Evolutionary conservation across 2,329 filamentous ascomycete genomes (phyloP), one percentile per base, ranked within the genome.

Genomic region (Teratosphaeria gauchensis): DNA sequence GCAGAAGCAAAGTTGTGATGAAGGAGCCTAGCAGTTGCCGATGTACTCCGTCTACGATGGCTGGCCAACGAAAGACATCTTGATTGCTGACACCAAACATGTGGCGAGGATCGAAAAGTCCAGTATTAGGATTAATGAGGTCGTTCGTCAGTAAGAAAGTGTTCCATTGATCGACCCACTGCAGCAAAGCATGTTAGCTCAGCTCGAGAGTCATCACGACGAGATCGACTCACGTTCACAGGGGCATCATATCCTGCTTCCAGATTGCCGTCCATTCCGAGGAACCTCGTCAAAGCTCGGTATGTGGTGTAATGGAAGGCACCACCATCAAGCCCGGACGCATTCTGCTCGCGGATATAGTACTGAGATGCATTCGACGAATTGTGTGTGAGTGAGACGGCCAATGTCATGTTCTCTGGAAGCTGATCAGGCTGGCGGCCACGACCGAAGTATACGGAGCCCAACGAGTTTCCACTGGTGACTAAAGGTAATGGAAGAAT

Each of bases 271-370:
- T 84, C 81, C 65, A 85, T 75, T 1, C 82, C 84, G 8, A 86
- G 72, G 60, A 85, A 84, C 19, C 83, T 75, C 53, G 81, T 83
- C 51, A 86, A 74, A n/a, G 78, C 80, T 55, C 84, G 80, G 65
- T 86, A 86, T 16, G 82, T 75, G 0, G 82, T 81, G 68, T 86
- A 86, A 66, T 85, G 83, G 64, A 86, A 86, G 38, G 83, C 84
- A 28, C 78, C 82, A 4, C 76, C 78, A 62, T 86, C 84, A 11
- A 86, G 75, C 1, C 24, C 24, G 24, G 24, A 28, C 24, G 24
- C 24, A 28, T 28, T 28, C 24, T 28, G 24, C 24, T 28, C 24
- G 24, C 24, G 24, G 24, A 28, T 28, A 28, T 28, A 28, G 24
- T 28, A 28, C 24, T 28, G 24, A 28, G 24, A 28, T 28, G 24